Evolutionary conservation across 116 monocot genomes (phyloP).

Genomic region (Cymodocea nodosa): DNA sequence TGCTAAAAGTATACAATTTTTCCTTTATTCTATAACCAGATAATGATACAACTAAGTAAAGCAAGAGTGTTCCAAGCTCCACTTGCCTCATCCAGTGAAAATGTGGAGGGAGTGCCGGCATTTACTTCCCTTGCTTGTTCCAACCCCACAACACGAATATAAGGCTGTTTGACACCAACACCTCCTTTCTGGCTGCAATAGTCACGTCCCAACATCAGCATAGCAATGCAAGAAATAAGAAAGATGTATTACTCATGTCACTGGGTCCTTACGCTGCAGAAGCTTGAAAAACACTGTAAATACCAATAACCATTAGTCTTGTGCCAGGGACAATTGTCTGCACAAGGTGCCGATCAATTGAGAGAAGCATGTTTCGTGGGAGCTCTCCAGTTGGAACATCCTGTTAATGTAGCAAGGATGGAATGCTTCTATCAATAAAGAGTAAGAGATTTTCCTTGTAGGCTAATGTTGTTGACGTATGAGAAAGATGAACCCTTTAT

Average conservation of each 20-base stretch:
- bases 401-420: conserved; percentile 14
- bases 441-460: too few species aligned
- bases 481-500: neutral
- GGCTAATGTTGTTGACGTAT: neutral
- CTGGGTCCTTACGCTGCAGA: conserved; percentile 47
- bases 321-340: conserved; percentile 96
- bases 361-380: conserved; percentile 80
- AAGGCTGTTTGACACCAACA: conserved; percentile 94
- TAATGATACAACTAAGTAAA: neutral
- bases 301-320: conserved; percentile 79
- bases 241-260: neutral
- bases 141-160: conserved; percentile 90
- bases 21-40: neutral
- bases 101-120: conserved; percentile 55
- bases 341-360: conserved; percentile 87
- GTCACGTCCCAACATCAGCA: neutral
- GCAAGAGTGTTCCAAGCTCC: neutral
- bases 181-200: conserved; percentile 77
- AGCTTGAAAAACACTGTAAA: conserved; percentile 91
- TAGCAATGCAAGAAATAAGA: neutral
- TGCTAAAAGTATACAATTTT: conserved; percentile 5
- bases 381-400: conserved; percentile 96
- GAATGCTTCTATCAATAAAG: too few species aligned
- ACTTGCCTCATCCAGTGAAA: conserved; percentile 70
- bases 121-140: conserved; percentile 81